Evolutionary conservation across 805 yeast species (phyloP).

Genomic region (Phaffomyces antillensis): DNA sequence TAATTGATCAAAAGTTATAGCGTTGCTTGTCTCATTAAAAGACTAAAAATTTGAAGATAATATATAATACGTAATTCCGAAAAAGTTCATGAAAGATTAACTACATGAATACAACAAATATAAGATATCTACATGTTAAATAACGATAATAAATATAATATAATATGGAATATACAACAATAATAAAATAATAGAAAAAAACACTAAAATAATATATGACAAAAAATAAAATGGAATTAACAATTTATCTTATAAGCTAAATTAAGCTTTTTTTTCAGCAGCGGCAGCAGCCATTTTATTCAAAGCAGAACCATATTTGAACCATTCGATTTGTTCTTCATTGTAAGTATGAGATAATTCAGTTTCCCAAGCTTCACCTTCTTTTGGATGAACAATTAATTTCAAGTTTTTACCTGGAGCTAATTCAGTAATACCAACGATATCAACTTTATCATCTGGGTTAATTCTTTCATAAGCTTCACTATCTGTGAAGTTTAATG

Average conservation of each 20-base stretch:
- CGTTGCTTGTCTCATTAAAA: no score
- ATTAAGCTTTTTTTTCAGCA: slow-evolving; percentile 5
- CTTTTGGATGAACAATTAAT: slow-evolving; percentile 63
- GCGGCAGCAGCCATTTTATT: slow-evolving; percentile 73
- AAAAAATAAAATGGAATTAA: not conserved
- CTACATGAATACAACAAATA: no score
- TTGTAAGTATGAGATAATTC: slow-evolving; percentile 95
- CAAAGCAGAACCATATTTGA: slow-evolving; percentile 97
- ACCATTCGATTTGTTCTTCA: slow-evolving; percentile 96
- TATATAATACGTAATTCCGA: no score
- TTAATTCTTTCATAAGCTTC: slow-evolving; percentile 91
- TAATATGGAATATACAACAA: slow-evolving; percentile 1
- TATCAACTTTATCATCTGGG: slow-evolving; percentile 84
- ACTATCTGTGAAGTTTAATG: slow-evolving; percentile 85
- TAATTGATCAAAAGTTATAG: no score
- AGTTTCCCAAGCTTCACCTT: slow-evolving; percentile 82
- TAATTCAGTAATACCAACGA: slow-evolving; percentile 72
- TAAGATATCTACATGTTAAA: not conserved
- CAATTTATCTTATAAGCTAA: not conserved
- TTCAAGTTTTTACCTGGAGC: slow-evolving; percentile 91
- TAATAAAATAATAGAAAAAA: not conserved
- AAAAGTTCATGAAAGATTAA: not conserved
- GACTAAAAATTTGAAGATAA: no score
- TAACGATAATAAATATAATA: not conserved
- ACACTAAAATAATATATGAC: not conserved